phyloP scores from a whole-genome alignment of 139 green algal species.

The Diplosphaera chodatii region DNA sequence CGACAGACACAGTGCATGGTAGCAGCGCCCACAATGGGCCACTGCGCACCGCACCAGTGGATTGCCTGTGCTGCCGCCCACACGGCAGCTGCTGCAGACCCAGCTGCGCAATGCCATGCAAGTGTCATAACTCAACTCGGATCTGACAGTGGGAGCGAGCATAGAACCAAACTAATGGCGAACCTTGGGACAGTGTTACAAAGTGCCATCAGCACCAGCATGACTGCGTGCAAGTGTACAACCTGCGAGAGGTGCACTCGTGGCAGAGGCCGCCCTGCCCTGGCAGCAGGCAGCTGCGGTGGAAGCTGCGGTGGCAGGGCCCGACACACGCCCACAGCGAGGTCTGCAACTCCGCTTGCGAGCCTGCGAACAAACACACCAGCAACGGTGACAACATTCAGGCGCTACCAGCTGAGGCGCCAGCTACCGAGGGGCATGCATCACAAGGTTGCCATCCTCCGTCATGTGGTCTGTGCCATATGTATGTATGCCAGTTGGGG shows the following conservation, averaged over 20 bases:
- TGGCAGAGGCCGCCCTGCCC: conserved; percentile 6
- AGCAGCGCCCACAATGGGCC: conserved; percentile 24
- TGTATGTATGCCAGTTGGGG: too few species aligned
- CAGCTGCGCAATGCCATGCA: conserved; percentile 1
- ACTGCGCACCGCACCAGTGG: conserved; percentile 31
- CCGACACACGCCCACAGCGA: conserved; percentile 17
- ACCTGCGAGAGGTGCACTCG: conserved; percentile 11
- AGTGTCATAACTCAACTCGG: too few species aligned
- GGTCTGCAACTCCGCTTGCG: background rate
- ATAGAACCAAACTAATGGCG: too few species aligned
- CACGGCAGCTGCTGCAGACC: conserved; percentile 17
- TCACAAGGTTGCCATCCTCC: too few species aligned
- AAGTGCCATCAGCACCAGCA: too few species aligned
- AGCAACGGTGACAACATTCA: too few species aligned
- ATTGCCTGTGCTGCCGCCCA: conserved; percentile 11
- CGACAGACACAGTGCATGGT: conserved; percentile 21
- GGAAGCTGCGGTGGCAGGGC: conserved; percentile 18
- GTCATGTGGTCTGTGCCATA: too few species aligned
- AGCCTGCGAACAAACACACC: too few species aligned
- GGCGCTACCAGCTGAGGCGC: too few species aligned
- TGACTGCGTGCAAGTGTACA: conserved; percentile 7
- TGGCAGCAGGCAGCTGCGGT: conserved; percentile 12
- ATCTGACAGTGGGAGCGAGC: too few species aligned
- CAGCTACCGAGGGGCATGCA: too few species aligned
- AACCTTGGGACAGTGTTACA: too few species aligned